A percentile compares a stretch with the other conserved stretches of the same genome.
These are phyloP conservation scores for Peribolospora baueri DNA, from an alignment of 768 basidiomycete genomes.

Conservation along the genomic window DNA sequence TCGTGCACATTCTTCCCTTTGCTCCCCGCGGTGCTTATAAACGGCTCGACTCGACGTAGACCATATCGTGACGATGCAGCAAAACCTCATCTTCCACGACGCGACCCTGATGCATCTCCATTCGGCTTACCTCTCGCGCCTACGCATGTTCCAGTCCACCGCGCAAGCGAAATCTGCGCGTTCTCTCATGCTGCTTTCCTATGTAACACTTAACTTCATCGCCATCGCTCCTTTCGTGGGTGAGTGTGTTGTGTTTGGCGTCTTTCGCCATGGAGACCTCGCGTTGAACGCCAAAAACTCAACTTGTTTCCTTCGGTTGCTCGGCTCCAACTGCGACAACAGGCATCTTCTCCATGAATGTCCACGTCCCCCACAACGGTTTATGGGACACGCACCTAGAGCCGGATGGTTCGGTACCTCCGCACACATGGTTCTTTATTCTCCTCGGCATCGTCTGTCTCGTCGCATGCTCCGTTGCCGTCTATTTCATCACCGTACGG, in stretches of 20 bases:
- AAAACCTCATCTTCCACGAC: constrained; percentile 62
- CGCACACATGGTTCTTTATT: constrained; percentile 19
- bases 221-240: constrained; percentile 31
- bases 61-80: constrained; percentile 69
- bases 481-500: constrained; percentile 29
- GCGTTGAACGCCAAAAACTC: neutral
- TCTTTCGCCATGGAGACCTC: no score
- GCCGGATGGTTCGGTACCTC: constrained; percentile 18
- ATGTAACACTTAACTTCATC: constrained; percentile 41
- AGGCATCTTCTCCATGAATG: constrained; percentile 50
- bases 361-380: constrained; percentile 36
- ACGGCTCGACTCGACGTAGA: constrained; percentile 25
- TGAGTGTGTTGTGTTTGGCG: constrained; percentile 10
- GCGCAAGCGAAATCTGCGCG: constrained; percentile 41
- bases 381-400: constrained; percentile 6
- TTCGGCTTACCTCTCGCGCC: constrained; percentile 56
- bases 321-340: constrained; percentile 1
- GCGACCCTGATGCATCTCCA: constrained; percentile 68
- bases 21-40: neutral
- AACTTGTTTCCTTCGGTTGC: neutral
- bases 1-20: neutral
- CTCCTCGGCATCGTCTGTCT: constrained; percentile 29
- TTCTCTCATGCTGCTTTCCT: constrained; percentile 38
- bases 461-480: constrained; percentile 25
- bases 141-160: constrained; percentile 36